Evolutionary conservation across 768 basidiomycete species (phyloP), one percentile per base, ranked within the genome.

Genomic region (Xerocomellus dryophilus): DNA sequence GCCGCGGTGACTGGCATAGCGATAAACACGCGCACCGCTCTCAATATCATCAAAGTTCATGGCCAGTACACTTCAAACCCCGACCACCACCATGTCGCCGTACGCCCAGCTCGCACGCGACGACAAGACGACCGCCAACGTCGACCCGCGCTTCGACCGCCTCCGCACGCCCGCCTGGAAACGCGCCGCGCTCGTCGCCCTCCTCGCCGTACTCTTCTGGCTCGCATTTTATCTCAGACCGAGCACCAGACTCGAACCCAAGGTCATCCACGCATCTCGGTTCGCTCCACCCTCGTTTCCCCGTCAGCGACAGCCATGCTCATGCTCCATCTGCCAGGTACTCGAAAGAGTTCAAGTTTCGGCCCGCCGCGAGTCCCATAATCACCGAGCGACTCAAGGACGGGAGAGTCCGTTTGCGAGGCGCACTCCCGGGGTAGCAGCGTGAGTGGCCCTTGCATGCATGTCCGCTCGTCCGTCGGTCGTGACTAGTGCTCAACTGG

Each of bases 301-400:
- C 4, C 12, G 8, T n/a, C 5, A 4, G 32, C 7, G 14, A 18
- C 31, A n/a, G 40, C 41, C 8, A 12, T 4, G 18, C 40, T 48
- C 20, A 49, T n/a, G 8, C n/a, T 8, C 17, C 34, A 34, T 36
- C n/a, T 2, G 15, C 14, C 51, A 93, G 92, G 57, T 94, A 93
- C 65, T 92, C 89, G 12, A 85, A 87, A 56, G 85, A 91, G 62
- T 81, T 80, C 74, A 90, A 85, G 69, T 93, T 80, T 66, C 76
- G 91, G 21, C 91, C 92, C 0, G 91, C 92, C 11, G 90, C 91
- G 7, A 91, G 88, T 55, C 90, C 92, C 11, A 74, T 93, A 40
- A 78, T 93, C 59, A 23, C 23, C 23, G 23, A 92, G 65, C 78
- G 74, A 18, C 71, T 93, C 56, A 81, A 81, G 58, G 89, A 90